These are phyloP conservation scores for Rhodotorula graminis DNA, from an alignment of 768 basidiomycete species.

Conservation along the genomic window DNA sequence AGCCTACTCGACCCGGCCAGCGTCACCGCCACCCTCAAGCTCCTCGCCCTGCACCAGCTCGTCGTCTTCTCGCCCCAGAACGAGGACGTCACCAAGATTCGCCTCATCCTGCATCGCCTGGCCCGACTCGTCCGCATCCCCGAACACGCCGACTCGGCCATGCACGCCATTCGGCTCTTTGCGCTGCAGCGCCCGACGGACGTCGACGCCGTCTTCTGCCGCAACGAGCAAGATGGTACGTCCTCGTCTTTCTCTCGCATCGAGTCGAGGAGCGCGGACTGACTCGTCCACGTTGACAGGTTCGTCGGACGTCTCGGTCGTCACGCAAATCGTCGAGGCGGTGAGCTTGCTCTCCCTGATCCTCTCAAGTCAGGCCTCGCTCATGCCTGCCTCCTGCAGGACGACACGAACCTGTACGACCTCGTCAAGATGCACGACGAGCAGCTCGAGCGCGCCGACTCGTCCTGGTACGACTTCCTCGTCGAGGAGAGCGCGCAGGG, in stretches of 20 bases:
- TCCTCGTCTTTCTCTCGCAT: not conserved
- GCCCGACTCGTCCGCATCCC: not conserved
- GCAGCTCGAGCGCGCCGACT: not conserved
- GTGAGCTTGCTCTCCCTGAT: not conserved
- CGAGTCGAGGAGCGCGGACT: too few species aligned
- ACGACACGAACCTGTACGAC: not conserved
- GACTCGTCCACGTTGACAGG: not conserved
- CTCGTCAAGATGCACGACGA: not conserved
- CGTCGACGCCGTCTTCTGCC: not conserved
- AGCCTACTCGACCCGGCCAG: not conserved
- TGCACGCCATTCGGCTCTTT: slow-evolving; percentile 4
- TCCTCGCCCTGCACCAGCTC: slow-evolving; percentile 10
- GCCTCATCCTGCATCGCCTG: not conserved
- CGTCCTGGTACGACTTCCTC: not conserved
- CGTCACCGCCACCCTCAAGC: not conserved
- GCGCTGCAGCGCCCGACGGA: slow-evolving; percentile 6
- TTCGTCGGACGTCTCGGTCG: not conserved
- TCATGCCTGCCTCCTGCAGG: not conserved
- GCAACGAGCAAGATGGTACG: not conserved
- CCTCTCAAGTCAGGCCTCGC: not conserved
- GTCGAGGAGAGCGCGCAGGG: not conserved
- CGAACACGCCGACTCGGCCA: too few species aligned
- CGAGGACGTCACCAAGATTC: not conserved
- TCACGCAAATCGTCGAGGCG: not conserved
- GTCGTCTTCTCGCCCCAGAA: slow-evolving; percentile 5